Base-by-base conservation (phyloP, 495 filamentous ascomycete genomes). In the Aspergillus haitiensis region DNA sequence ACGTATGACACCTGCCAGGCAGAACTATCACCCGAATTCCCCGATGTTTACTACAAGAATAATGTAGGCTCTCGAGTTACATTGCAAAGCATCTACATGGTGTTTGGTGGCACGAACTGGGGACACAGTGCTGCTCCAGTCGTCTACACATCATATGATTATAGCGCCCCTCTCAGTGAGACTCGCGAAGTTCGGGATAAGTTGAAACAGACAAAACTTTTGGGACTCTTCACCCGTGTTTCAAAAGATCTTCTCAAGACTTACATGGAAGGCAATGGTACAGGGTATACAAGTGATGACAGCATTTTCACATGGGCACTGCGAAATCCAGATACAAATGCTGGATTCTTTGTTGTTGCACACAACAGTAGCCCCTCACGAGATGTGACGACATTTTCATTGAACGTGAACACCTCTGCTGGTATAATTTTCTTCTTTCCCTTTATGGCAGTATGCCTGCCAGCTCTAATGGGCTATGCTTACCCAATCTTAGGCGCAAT, bases 331-430 rank as follows among this genome's bases (percentile, higher is more conserved):
- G 71, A 79, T 7, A 84, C 78, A 0, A 68, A 77, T 39, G 79
- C 82, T 34, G 79, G 79, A 0, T 89, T 89, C 67, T 89, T 82
- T 69, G 70, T 90, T 15, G 69, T 87, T 46, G 74, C 85, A 32
- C 87, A 91, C 60, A 64, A 75, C 0, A 78, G 77, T 6, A 89
- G 84, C 61, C 79, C 81, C 16, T 78, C 78, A 15, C 64, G 72
- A 5, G 77, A 70, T 7, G 76, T 81, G 10, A 81, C 81, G 0
- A 74, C 67, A 0, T 90, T 89, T 67, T 81, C 75, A 11, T 65
- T 90, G 51, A 84, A 67, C 8, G 70, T 88, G 6, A 70, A 78
- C 4, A 89, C 88, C 2, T 81, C 80, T 13, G 66, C 76, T 16
- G 42, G 42, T 46, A 46, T 46, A 16, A 40, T 40, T 40, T n/a